phyloP scores from a whole-genome alignment of 2,329 filamentous ascomycete genomes.

The Emergomyces orientalis region DNA sequence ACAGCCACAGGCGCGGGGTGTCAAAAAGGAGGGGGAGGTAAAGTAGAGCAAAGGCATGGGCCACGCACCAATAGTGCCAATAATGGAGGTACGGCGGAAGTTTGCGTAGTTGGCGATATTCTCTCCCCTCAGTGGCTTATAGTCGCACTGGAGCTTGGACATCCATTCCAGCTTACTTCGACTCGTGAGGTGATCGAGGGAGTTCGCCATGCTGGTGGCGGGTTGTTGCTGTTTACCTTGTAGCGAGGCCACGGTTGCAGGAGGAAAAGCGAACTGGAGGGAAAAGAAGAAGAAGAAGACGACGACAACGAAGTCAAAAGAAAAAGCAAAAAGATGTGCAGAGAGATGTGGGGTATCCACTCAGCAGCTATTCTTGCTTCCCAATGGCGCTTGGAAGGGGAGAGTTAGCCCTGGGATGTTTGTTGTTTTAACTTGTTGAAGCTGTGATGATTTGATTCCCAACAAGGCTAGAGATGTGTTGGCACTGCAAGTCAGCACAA shows the following conservation, averaged over 20 bases:
- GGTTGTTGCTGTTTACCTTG: slow-evolving; percentile 4
- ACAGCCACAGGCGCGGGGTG: too few species aligned
- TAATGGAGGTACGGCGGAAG: slow-evolving; percentile 95
- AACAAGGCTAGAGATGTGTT: slow-evolving; percentile 10
- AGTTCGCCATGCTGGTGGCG: slow-evolving; percentile 50
- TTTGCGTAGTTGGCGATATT: slow-evolving; percentile 36
- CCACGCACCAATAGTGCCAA: slow-evolving; percentile 84
- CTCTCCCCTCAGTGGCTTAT: slow-evolving; percentile 57
- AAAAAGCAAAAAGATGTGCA: neutral
- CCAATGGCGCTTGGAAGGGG: neutral
- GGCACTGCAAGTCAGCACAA: slow-evolving; percentile 3
- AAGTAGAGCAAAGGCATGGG: neutral
- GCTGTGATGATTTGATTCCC: too few species aligned
- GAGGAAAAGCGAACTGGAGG: neutral
- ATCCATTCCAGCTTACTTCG: slow-evolving; percentile 64
- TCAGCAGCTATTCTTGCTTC: neutral
- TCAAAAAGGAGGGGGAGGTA: neutral
- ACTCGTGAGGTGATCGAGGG: slow-evolving; percentile 77
- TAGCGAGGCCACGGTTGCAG: neutral
- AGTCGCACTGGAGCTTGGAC: slow-evolving; percentile 78
- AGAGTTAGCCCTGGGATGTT: too few species aligned
- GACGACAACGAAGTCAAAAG: slow-evolving; percentile 11
- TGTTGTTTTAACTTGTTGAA: too few species aligned
- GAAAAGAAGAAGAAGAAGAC: slow-evolving; percentile 15
- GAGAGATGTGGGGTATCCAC: too few species aligned